Evolutionary conservation across 345 rosid species (phyloP), one percentile per base, ranked within the genome.

Genomic region (Lenwebbia sp.): DNA sequence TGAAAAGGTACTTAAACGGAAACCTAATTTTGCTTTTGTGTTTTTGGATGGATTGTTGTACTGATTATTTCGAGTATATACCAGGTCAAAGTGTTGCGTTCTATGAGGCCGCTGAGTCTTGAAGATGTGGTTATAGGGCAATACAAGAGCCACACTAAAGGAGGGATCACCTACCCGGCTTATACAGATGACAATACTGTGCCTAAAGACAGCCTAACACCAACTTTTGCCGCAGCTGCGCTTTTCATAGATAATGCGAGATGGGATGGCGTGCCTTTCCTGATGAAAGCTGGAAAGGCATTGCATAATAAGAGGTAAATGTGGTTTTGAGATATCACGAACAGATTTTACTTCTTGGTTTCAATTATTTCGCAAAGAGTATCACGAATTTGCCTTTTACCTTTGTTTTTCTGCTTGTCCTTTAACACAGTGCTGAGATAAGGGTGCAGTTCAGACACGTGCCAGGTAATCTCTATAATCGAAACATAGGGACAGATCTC

Each of bases 141-240:
- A 91, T 97, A 97, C 93, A 97, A 94, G 91, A 95, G 98, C 93
- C 99, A 96, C 87, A 90, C 91, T 13, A 97, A 90, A 85, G 99
- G 99, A 82, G 99, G 98, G 70, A 90, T 92, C 26, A 92, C 92
- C 84, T 91, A 94, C 91, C 98, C 99, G 1, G 96, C 91, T 55
- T 97, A 97, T 88, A 95, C 93, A 2, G 99, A 97, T 86, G 99
- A 97, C 89, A 93, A 92, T 76, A 96, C 99, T 10, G 98, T 97
- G 82, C 98, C 98, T 4, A 94, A 93, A 84, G 98, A 86, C 85
- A 97, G 99, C 88, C 86, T 94, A 86, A 97, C 99, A 55, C 99
- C 99, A 2, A 97, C 99, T 84, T 97, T 97, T 93, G 99, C 99
- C 4, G 99, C 99, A n/a, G 99, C 99, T 83, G 98, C 99, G 25